A percentile compares a stretch with the other conserved stretches of the same genome.
phyloP scores from a whole-genome alignment of 768 basidiomycete genomes.

The Coprinellus aureogranulatus region DNA sequence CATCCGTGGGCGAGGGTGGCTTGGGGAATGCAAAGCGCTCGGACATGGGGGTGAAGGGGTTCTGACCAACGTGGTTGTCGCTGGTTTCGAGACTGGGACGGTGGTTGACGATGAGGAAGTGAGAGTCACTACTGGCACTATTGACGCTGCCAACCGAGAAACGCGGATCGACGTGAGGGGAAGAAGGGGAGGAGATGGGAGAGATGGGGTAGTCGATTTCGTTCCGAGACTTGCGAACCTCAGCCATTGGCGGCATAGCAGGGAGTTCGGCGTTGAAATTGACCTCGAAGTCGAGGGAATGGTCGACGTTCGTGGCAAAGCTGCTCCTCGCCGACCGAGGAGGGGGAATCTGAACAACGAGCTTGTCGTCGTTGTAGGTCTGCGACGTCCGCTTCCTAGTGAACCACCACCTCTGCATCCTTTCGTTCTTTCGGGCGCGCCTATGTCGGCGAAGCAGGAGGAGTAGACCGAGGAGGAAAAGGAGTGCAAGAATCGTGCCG shows the following conservation, averaged over 20 bases:
- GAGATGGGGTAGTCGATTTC: conserved; percentile 27
- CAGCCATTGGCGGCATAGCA: conserved; percentile 53
- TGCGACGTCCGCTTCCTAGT: conserved; percentile 22
- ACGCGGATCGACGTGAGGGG: conserved; percentile 17
- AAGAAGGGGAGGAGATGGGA: conserved; percentile 13
- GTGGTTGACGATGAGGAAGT: conserved; percentile 37
- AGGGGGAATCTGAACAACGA: conserved; percentile 15
- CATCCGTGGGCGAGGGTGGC: conserved; percentile 48
- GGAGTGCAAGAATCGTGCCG: conserved; percentile 40
- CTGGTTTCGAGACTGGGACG: conserved; percentile 23
- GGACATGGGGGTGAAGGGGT: conserved; percentile 61
- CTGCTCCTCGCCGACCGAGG: conserved; percentile 49
- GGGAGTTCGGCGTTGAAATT: conserved; percentile 28
- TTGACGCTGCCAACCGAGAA: conserved; percentile 42
- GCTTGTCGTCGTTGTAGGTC: conserved; percentile 22
- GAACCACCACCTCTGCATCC: conserved; percentile 48
- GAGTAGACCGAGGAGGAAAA: conserved; percentile 36
- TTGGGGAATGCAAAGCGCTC: conserved; percentile 69
- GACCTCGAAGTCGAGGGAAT: conserved; percentile 24
- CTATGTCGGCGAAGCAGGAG: conserved; percentile 48
- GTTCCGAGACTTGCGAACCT: conserved; percentile 40
- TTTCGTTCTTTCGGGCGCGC: conserved; percentile 39
- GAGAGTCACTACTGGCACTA: conserved; percentile 35
- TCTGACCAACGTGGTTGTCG: conserved; percentile 54
- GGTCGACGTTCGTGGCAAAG: conserved; percentile 63